phyloP scores from a whole-genome alignment of 768 basidiomycete genomes.

The Cyclocybe cylindracea region DNA sequence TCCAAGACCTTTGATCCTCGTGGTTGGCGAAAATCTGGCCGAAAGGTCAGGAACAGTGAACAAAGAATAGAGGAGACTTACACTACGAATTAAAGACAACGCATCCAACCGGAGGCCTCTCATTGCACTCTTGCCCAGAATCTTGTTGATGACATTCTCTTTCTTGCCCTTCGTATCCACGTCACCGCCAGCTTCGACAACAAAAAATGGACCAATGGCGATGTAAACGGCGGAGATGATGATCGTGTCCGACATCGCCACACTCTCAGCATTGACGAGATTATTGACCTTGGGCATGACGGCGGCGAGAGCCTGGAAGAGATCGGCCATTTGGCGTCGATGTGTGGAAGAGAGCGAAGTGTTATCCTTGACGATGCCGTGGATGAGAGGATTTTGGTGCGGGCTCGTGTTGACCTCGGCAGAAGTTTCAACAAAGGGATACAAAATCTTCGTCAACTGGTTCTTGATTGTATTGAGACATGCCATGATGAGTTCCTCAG shows the following conservation, averaged over 20 bases:
- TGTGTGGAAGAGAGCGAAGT: constrained; percentile 32
- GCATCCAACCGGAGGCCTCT: constrained; percentile 81
- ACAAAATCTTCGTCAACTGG: constrained; percentile 76
- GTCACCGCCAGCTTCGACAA: constrained; percentile 65
- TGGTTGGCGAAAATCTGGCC: constrained; percentile 87
- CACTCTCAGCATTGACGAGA: constrained; percentile 70
- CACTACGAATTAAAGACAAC: constrained; percentile 80
- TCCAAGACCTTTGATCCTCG: constrained; percentile 91
- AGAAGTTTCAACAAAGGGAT: constrained; percentile 82
- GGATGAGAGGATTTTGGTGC: constrained; percentile 49
- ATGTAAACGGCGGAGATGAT: constrained; percentile 94
- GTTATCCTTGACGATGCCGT: constrained; percentile 47
- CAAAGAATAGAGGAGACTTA: constrained; percentile 37
- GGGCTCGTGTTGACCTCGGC: constrained; percentile 38
- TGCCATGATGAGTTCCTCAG: constrained; percentile 86
- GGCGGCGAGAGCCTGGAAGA: constrained; percentile 71
- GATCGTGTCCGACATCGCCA: constrained; percentile 86
- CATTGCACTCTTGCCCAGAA: constrained; percentile 79
- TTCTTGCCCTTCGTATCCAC: constrained; percentile 48
- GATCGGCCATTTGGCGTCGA: constrained; percentile 59
- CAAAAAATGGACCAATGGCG: constrained; percentile 92
- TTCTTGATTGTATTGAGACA: constrained; percentile 81
- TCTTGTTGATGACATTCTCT: constrained; percentile 59
- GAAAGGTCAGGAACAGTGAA: background rate
- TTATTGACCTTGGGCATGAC: constrained; percentile 74